Conservation (phyloP, 2,329 filamentous ascomycete species). For the Fusarium albidum region DNA sequence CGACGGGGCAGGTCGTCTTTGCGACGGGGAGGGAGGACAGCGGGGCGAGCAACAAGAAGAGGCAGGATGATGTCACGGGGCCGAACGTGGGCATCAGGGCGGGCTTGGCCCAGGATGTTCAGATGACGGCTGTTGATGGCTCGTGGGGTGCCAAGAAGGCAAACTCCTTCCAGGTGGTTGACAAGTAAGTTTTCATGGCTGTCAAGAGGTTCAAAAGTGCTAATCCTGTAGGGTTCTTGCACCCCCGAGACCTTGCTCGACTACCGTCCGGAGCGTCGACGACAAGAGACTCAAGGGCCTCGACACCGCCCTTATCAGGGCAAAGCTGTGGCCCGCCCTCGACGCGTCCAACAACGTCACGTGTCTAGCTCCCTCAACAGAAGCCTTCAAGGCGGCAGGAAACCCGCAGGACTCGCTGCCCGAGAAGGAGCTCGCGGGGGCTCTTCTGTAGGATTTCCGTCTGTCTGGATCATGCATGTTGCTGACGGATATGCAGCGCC, state of each 20-base stretch:
- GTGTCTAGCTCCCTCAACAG: conserved; percentile 31
- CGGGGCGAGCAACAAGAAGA: conserved; percentile 3
- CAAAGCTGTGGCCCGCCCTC: conserved; percentile 22
- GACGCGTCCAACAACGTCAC: conserved; percentile 30
- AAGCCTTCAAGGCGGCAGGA: conserved; percentile 29
- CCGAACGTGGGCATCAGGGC: conserved; percentile 18
- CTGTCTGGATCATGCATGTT: fast-evolving
- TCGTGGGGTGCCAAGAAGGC: conserved; percentile 25
- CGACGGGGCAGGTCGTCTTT: conserved; percentile 32
- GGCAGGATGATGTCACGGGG: neutral
- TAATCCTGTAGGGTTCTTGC: conserved; percentile 17
- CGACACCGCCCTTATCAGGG: conserved; percentile 23
- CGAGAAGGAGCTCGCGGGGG: conserved; percentile 11
- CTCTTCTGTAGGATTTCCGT: conserved; percentile 16
- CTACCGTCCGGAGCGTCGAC: conserved; percentile 12
- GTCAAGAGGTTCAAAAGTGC: too few species aligned
- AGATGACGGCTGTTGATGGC: conserved; percentile 34
- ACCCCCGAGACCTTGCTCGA: conserved; percentile 25
- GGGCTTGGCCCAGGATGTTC: conserved; percentile 28
- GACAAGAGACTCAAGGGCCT: conserved; percentile 20
- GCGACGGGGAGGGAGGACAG: neutral
- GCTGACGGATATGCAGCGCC: conserved; percentile 7
- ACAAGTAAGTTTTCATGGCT: conserved; percentile 30
- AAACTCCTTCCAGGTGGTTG: conserved; percentile 30
- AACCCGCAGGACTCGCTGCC: conserved; percentile 15